Evolutionary conservation across 2,329 filamentous ascomycete species (phyloP).

Genomic region (Clonostachys byssicola): DNA sequence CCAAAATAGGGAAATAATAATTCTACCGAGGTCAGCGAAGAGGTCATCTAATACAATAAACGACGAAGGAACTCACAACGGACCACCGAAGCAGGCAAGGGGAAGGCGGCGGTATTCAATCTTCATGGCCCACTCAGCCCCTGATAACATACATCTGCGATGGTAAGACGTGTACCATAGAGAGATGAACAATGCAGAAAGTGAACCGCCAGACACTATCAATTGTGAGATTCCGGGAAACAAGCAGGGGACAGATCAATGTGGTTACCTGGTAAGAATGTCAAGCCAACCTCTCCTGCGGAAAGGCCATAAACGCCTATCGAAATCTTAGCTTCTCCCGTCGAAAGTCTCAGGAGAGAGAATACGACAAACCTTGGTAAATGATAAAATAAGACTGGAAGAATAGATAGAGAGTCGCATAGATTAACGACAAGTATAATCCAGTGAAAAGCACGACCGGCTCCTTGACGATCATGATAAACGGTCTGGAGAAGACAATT

Average conservation of each 20-base stretch:
- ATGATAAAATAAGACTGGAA: not conserved
- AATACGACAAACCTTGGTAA: not conserved
- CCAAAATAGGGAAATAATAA: conserved; percentile 55
- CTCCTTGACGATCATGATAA: not conserved
- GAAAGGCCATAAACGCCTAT: not conserved
- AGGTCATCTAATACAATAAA: not conserved
- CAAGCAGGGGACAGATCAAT: too few species aligned
- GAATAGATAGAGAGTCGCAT: not conserved
- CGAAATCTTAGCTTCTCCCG: too few species aligned
- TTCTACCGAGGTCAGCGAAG: conserved; percentile 7
- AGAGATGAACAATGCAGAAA: not conserved
- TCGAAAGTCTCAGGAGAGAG: too few species aligned
- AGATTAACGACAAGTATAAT: not conserved
- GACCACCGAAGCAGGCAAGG: not conserved
- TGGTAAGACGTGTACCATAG: not conserved
- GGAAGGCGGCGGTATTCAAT: not conserved
- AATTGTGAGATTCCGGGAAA: too few species aligned
- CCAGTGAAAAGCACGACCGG: not conserved
- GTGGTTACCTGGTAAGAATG: not conserved
- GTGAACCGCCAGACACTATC: not conserved
- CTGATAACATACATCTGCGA: not conserved
- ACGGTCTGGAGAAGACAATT: not conserved
- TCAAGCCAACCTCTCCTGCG: not conserved
- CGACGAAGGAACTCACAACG: conserved; percentile 1
- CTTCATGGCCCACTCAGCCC: not conserved